Evolutionary conservation across 169 alveolate species (phyloP), one percentile per base, ranked within the genome.

Genomic region (Plasmodium vinckei): DNA sequence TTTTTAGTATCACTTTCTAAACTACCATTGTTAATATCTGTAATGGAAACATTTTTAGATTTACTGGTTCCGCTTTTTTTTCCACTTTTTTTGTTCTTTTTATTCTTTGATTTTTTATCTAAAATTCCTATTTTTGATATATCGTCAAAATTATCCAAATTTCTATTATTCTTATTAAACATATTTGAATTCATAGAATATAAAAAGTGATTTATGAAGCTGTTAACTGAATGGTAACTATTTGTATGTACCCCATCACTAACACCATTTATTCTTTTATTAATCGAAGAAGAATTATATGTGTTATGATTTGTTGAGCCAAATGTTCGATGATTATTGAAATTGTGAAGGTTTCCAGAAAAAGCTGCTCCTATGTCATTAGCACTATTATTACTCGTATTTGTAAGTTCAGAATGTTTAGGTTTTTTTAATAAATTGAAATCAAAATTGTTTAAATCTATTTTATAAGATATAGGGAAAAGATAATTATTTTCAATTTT

Each of bases 371-470:
- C 61, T 33, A 33, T 3, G 5, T 33, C 42, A 33, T 0, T 33
- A 33, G 42, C 42, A 33, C 54, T 75, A 67, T 67, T 67, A 44
- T n/a, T 39, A n/a, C 39, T 65, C 46, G 33, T 7, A 1, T 75
- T 73, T 44, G 47, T 27, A 21, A 86, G 54, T 21, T 86, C 87
- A 2, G 86, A 57, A 9, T 10, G 15, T n/a, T 68, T 86, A 1
- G 91, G 91, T 27, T 86, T 86, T 64, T 47, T 86, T 64, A 86
- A 39, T 42, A 86, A 86, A 65, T 60, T 59, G 25, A 86, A 86
- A 72, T 86, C 91, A 53, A 86, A 86, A 65, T 86, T 86, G n/a
- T 86, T 69, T n/a, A 86, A 42, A 53, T 86, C 68, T 23, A 86
- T 86, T 86, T 86, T 86, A 27, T 86, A 86, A 9, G 91, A 70